A percentile compares a stretch with the other conserved stretches of the same genome.
phyloP scores from a whole-genome alignment of 2,329 filamentous ascomycete genomes.

The Coniochaeta prunicola region DNA sequence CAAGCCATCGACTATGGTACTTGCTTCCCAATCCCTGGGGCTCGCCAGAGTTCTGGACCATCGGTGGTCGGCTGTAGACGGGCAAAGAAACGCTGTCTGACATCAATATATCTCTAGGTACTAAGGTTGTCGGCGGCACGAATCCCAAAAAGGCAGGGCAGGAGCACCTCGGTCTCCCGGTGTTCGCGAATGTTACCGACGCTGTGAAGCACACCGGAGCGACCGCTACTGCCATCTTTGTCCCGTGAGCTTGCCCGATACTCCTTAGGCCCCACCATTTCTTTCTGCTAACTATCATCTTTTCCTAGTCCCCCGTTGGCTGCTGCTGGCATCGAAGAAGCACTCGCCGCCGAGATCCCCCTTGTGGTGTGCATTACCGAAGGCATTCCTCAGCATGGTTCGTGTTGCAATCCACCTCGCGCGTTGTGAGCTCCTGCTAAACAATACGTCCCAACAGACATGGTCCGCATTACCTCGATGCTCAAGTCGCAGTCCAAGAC shows the following conservation, averaged over 20 bases:
- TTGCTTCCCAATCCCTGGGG: slow-evolving; percentile 6
- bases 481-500: slow-evolving; percentile 97
- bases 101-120: slow-evolving; percentile 49
- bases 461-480: slow-evolving; percentile 98
- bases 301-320: slow-evolving; percentile 71
- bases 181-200: slow-evolving; percentile 84
- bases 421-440: slow-evolving; percentile 2
- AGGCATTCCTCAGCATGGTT: slow-evolving; percentile 95
- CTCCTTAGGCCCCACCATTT: slow-evolving; percentile 18
- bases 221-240: slow-evolving; percentile 89
- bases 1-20: slow-evolving; percentile 98
- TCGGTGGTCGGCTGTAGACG: neutral
- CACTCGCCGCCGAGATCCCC: slow-evolving; percentile 84
- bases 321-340: slow-evolving; percentile 93
- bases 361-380: slow-evolving; percentile 97
- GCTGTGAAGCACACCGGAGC: slow-evolving; percentile 87
- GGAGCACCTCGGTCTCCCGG: slow-evolving; percentile 82
- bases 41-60: neutral
- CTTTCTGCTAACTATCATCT: neutral
- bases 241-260: slow-evolving; percentile 66
- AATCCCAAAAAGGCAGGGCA: slow-evolving; percentile 98
- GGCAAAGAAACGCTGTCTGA: neutral
- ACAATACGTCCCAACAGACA: slow-evolving; percentile 52
- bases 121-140: slow-evolving; percentile 94
- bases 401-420: slow-evolving; percentile 20